Evolutionary conservation across 2,329 filamentous ascomycete genomes (phyloP).

Genomic region (Beauveria scarabaeidicola): DNA sequence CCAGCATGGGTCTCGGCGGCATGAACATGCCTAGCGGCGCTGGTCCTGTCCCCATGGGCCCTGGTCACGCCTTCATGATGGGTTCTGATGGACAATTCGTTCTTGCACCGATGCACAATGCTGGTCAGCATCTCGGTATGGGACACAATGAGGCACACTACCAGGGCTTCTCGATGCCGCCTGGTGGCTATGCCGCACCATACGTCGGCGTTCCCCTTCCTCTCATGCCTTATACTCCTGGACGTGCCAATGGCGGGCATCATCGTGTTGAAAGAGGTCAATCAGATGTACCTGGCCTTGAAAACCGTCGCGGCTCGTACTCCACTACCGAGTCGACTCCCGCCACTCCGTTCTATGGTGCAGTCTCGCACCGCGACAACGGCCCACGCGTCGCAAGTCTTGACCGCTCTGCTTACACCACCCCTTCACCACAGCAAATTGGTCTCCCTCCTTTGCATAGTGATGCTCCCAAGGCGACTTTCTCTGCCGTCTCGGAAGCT

Average conservation of each 20-base stretch:
- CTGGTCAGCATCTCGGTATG: conserved; percentile 27
- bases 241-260: conserved; percentile 35
- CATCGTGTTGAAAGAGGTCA: conserved; percentile 39
- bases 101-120: conserved; percentile 26
- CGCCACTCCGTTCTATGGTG: conserved; percentile 56
- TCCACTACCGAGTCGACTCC: conserved; percentile 60
- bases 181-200: conserved; percentile 27
- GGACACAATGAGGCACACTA: conserved; percentile 27
- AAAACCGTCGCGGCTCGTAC: conserved; percentile 59
- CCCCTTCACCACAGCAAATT: conserved; percentile 56
- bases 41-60: conserved; percentile 25
- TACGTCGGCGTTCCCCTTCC: conserved; percentile 29
- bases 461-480: conserved; percentile 34
- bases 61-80: conserved; percentile 28
- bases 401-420: conserved; percentile 58
- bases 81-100: conserved; percentile 31
- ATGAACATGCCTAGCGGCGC: conserved; percentile 25
- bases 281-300: conserved; percentile 51
- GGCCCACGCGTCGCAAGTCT: conserved; percentile 49
- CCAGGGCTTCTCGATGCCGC: conserved; percentile 23
- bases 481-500: conserved; percentile 34
- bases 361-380: conserved; percentile 49
- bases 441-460: conserved; percentile 32
- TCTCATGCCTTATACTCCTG: conserved; percentile 44
- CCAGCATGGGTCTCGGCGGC: conserved; percentile 29